These are phyloP conservation scores for Rhodotorula sp. DNA, from an alignment of 1,284 basidiomycete genomes.

Conservation along the genomic window DNA sequence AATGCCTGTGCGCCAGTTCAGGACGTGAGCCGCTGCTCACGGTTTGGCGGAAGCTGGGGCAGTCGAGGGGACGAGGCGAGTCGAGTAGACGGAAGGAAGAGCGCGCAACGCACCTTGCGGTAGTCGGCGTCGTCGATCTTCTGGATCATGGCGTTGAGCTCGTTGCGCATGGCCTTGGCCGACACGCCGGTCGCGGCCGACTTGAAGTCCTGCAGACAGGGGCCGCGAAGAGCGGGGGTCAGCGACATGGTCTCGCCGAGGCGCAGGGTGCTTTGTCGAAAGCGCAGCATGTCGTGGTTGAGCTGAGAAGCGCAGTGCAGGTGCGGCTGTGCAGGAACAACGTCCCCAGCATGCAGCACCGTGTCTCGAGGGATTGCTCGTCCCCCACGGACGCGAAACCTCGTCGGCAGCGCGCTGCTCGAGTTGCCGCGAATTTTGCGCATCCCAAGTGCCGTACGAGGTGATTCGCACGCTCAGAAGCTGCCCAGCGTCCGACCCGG, in stretches of 20 bases:
- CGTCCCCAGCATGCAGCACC: neutral
- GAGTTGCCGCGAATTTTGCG: no score
- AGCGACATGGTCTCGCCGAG: neutral
- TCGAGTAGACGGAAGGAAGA: neutral
- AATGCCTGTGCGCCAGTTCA: conserved; percentile 63
- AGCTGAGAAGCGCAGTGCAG: neutral
- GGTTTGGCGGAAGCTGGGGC: neutral
- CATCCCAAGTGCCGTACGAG: no score
- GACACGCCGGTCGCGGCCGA: conserved; percentile 96
- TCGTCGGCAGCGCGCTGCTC: no score
- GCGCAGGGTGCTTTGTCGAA: neutral
- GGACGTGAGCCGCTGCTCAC: neutral
- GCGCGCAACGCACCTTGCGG: conserved; percentile 69
- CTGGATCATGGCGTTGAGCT: conserved; percentile 86
- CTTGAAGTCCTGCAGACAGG: conserved; percentile 53
- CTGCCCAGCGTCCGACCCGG: no score
- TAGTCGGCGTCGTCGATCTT: conserved; percentile 74
- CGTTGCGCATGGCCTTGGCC: conserved; percentile 97
- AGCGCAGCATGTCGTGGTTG: no score
- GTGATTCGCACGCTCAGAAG: no score
- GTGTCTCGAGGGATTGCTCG: neutral
- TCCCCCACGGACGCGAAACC: neutral
- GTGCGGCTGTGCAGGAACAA: neutral
- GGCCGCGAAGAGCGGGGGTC: neutral
- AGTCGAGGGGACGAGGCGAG: neutral